phyloP scores from a whole-genome alignment of 2,329 filamentous ascomycete species.

The Byssochlamys sp. region DNA sequence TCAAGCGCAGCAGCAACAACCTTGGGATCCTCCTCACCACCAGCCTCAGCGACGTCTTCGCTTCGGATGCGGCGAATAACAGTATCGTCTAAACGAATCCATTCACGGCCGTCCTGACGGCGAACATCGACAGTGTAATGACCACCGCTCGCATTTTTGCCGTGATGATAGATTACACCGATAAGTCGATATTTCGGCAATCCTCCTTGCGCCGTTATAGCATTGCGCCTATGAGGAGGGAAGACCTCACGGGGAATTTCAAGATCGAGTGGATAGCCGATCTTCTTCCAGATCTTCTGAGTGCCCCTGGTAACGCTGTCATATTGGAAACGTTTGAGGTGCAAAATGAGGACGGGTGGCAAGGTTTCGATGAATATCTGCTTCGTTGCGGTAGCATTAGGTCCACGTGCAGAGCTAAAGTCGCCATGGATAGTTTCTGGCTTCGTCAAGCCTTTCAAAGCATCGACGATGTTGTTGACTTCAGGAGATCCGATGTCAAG shows the following conservation, averaged over 20 bases:
- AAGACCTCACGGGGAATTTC: constrained; percentile 89
- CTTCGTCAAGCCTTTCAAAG: constrained; percentile 71
- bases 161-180: constrained; percentile 91
- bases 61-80: constrained; percentile 72
- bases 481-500: constrained; percentile 83
- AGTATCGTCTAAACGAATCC: constrained; percentile 93
- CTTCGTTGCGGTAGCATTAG: constrained; percentile 71
- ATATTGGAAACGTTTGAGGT: constrained; percentile 95
- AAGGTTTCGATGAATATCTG: constrained; percentile 89
- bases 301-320: constrained; percentile 72
- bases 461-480: constrained; percentile 84
- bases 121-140: constrained; percentile 97
- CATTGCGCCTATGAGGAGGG: constrained; percentile 61
- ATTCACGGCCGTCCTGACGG: constrained; percentile 86
- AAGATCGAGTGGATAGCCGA: constrained; percentile 87
- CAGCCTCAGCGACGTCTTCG: constrained; percentile 80
- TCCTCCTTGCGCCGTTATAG: constrained; percentile 55
- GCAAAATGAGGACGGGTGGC: constrained; percentile 83
- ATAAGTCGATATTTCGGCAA: constrained; percentile 77
- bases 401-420: constrained; percentile 68
- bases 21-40: constrained; percentile 68
- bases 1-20: constrained; percentile 57
- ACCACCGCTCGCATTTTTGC: constrained; percentile 88
- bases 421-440: constrained; percentile 78
- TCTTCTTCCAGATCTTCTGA: constrained; percentile 96